A percentile compares a stretch with the other conserved stretches of the same genome.
phyloP scores from a whole-genome alignment of 2,329 filamentous ascomycete species.

The Fusarium acutatum region DNA sequence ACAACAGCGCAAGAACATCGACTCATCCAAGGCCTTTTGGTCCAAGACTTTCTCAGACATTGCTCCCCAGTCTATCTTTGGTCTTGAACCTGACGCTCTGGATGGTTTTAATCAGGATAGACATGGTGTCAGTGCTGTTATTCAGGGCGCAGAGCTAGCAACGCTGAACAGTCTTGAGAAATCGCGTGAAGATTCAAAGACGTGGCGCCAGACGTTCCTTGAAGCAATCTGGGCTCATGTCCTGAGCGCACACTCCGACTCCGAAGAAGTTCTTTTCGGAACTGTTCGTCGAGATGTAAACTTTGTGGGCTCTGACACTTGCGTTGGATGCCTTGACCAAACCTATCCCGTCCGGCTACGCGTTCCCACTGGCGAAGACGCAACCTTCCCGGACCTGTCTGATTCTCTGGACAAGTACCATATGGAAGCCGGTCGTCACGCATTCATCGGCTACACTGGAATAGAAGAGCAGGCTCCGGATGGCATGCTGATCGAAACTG shows the following conservation, averaged over 20 bases:
- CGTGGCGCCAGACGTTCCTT: slow-evolving; percentile 1
- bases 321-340: slow-evolving; percentile 6
- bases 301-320: slow-evolving; percentile 3
- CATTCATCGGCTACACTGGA: background rate
- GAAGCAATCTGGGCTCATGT: background rate
- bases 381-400: background rate
- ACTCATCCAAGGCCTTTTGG: background rate
- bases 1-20: background rate
- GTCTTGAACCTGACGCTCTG: background rate
- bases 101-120: background rate
- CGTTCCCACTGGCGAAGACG: background rate
- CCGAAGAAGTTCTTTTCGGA: background rate
- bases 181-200: background rate
- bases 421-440: background rate
- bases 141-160: background rate
- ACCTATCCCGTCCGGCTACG: background rate
- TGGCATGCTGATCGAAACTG: background rate
- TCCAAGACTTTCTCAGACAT: background rate
- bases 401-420: background rate
- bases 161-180: background rate
- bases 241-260: background rate
- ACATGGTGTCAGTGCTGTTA: background rate
- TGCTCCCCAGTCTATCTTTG: background rate
- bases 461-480: background rate
- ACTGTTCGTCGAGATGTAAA: background rate